These are phyloP conservation scores for Stachybotrys echinatus DNA, from an alignment of 2,329 filamentous ascomycete genomes.

Conservation along the genomic window DNA sequence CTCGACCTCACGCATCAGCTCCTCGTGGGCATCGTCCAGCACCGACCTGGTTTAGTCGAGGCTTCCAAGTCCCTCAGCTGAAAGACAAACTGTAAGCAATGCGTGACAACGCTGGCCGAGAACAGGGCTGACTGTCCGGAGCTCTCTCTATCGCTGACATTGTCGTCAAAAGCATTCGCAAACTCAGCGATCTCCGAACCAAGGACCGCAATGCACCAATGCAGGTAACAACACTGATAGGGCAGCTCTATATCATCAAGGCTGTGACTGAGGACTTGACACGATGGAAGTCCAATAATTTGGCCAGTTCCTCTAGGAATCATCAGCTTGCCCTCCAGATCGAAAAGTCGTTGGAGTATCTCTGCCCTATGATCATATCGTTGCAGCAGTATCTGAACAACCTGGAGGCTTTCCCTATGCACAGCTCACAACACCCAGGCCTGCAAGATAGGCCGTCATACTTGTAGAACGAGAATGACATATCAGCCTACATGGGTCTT, in stretches of 20 bases:
- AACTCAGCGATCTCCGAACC: neutral
- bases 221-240: neutral
- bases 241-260: slow-evolving; percentile 1
- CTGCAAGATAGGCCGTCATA: no score
- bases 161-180: neutral
- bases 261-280: neutral
- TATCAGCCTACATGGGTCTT: neutral
- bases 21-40: no score
- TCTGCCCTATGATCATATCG: neutral
- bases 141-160: slow-evolving; percentile 1
- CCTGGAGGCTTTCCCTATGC: no score
- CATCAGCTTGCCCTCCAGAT: neutral
- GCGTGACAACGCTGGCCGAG: no score
- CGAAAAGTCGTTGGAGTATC: neutral
- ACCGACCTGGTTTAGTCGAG: no score
- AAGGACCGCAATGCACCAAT: neutral
- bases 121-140: no score
- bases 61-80: no score
- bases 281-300: neutral
- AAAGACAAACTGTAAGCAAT: no score
- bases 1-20: no score
- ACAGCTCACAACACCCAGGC: neutral
- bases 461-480: slow-evolving; percentile 1
- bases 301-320: neutral
- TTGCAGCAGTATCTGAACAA: neutral